Evolutionary conservation across 768 basidiomycete genomes (phyloP).

Genomic region (Termitomyces sp.): DNA sequence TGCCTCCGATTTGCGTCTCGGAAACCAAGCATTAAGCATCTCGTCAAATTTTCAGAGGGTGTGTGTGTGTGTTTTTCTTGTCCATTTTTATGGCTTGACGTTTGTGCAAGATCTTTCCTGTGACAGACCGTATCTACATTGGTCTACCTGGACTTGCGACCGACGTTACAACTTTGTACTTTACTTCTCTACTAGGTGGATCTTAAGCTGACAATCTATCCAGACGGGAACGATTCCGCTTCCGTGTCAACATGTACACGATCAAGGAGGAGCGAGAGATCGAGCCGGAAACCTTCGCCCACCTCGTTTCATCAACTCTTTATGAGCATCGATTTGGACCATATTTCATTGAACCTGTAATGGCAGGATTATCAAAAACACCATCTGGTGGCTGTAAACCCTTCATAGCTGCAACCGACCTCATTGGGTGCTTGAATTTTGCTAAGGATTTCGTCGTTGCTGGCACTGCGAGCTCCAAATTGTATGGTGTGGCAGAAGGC

Average conservation of each 20-base stretch:
- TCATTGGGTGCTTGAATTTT: conserved; percentile 90
- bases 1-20: conserved; percentile 90
- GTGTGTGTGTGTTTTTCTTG: conserved; percentile 18
- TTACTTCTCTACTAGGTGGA: conserved; percentile 6
- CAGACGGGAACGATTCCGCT: conserved; percentile 89
- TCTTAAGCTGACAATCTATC: conserved; percentile 4
- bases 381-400: conserved; percentile 74
- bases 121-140: conserved; percentile 88
- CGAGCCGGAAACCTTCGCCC: conserved; percentile 93
- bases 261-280: conserved; percentile 99
- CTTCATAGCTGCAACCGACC: conserved; percentile 93
- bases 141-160: conserved; percentile 92
- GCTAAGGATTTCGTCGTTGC: conserved; percentile 97
- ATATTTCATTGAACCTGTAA: conserved; percentile 94
- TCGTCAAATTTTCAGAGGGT: conserved; percentile 96
- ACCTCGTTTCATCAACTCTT: conserved; percentile 91
- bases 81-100: conserved; percentile 10
- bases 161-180: conserved; percentile 87
- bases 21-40: conserved; percentile 82
- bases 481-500: conserved; percentile 97
- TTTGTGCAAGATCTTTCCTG: conserved; percentile 76
- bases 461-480: conserved; percentile 87
- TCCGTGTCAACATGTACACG: conserved; percentile 97
- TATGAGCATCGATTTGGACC: conserved; percentile 97
- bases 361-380: conserved; percentile 83